Percentiles rank a stretch among this genome's conserved stretches.
Evolutionary conservation across 305 asterid species (phyloP).

Genomic region (Fraxinus floribunda): DNA sequence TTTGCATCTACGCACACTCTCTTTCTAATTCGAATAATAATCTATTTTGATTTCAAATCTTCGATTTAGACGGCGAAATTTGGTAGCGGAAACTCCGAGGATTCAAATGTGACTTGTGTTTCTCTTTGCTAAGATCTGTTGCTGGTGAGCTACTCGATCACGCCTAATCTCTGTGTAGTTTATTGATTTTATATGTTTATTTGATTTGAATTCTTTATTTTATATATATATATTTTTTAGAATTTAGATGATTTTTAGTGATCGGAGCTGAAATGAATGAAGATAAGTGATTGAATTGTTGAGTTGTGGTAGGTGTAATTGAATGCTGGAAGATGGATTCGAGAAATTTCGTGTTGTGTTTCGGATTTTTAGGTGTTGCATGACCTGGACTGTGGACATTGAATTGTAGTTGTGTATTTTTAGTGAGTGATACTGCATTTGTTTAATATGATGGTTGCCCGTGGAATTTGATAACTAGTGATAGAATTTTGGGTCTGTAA

Average conservation of each 20-base stretch:
- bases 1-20: slow-evolving; percentile 25
- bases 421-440: slow-evolving; percentile 12
- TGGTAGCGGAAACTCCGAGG: slow-evolving; percentile 35
- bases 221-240: slow-evolving; percentile 17
- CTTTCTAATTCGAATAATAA: slow-evolving; percentile 10
- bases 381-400: slow-evolving; percentile 16
- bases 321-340: slow-evolving; percentile 32
- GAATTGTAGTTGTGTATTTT: slow-evolving; percentile 4
- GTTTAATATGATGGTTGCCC: slow-evolving; percentile 17
- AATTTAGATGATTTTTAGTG: slow-evolving; percentile 32
- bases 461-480: not conserved
- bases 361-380: slow-evolving; percentile 18
- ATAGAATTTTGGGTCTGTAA: not conserved
- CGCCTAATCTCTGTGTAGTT: slow-evolving; percentile 18
- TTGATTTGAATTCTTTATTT: slow-evolving; percentile 15
- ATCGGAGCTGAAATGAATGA: slow-evolving; percentile 30
- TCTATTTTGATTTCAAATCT: not conserved
- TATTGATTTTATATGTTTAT: not conserved
- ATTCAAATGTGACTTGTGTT: slow-evolving; percentile 58
- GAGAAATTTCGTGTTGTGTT: slow-evolving; percentile 9
- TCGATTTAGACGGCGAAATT: slow-evolving; percentile 29
- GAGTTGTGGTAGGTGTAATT: slow-evolving; percentile 19
- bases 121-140: slow-evolving; percentile 61
- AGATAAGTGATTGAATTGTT: slow-evolving; percentile 20
- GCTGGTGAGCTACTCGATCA: slow-evolving; percentile 55